Conservation (phyloP, 495 filamentous ascomycete genomes). For the Poronia punctata region DNA sequence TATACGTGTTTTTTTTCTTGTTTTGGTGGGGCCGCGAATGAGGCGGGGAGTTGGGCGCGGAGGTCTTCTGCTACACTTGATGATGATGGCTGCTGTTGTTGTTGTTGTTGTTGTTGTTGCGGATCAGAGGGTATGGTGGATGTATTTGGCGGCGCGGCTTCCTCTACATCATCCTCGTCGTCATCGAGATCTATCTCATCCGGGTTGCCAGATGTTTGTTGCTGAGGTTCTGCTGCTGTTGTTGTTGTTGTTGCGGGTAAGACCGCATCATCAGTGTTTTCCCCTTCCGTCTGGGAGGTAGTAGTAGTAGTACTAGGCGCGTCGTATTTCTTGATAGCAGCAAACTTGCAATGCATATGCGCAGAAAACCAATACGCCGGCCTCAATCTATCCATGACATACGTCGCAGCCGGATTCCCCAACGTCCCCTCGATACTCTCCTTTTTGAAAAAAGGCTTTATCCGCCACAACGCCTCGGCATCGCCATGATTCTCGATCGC, state of each 20-base stretch:
- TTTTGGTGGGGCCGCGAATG: slow-evolving; percentile 52
- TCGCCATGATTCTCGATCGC: slow-evolving; percentile 72
- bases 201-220: slow-evolving; percentile 28
- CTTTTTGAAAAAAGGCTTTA: slow-evolving; percentile 62
- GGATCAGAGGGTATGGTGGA: slow-evolving; percentile 21
- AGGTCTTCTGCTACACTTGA: slow-evolving; percentile 48
- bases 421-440: slow-evolving; percentile 69
- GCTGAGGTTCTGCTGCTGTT: neutral
- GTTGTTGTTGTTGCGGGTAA: neutral
- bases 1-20: too few species aligned
- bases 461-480: slow-evolving; percentile 50
- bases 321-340: slow-evolving; percentile 62
- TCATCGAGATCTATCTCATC: slow-evolving; percentile 52
- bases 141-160: slow-evolving; percentile 24
- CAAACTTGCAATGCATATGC: slow-evolving; percentile 81
- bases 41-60: slow-evolving; percentile 58
- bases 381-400: slow-evolving; percentile 71
- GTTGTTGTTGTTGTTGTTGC: slow-evolving; percentile 48
- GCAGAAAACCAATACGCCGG: slow-evolving; percentile 91
- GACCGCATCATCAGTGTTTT: slow-evolving; percentile 3
- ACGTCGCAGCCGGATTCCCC: slow-evolving; percentile 68
- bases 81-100: slow-evolving; percentile 10
- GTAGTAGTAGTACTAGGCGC: slow-evolving; percentile 20
- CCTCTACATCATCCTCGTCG: slow-evolving; percentile 45
- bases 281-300: too few species aligned